Base-by-base conservation (phyloP, 2,329 filamentous ascomycete genomes). In the Paecilomyces formosus region DNA sequence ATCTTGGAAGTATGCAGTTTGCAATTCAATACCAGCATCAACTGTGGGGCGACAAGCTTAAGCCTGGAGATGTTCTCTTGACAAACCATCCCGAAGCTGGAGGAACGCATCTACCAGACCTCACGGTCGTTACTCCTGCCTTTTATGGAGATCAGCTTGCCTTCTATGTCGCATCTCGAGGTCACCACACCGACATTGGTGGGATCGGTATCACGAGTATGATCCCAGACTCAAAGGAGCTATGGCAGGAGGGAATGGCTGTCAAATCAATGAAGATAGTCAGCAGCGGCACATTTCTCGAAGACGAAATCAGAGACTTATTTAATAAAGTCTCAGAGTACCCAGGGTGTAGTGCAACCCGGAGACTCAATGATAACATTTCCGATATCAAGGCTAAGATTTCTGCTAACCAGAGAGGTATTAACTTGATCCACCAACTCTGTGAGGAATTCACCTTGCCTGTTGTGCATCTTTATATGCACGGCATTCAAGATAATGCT, bases 341-440 rank as follows among this genome's bases (percentile, higher is more conserved):
- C 62, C 85, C 86, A 0, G 88, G 86, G 1, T 92, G 89, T 75
- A 87, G 83, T 62, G 89, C 89, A 1, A 91, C 89, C 0, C 80
- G 89, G 53, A 88, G 88, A 66, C 77, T 92, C 0, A 82, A 82
- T 7, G 90, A 94, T 69, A 94, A 93, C 68, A 79, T 93, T 66
- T 90, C 89, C 60, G 90, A 93, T 68, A 79, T 93, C 51, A 90
- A 91, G 72, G 90, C 90, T 1, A 89, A 92, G 68, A 85, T 92
- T 3, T 88, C 90, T 1, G 88, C 89, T 3, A 93, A 94, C 66
- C 87, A 90, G 66, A 90, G 90, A 69, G 90, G 90, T 7, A 91
- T 91, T 66, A 85, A 83, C 39, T 79, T 91, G 21, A 91, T 93
- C 61, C 81, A 80, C 49, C 79, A 81, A 0, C 76, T 92, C 2